These are phyloP conservation scores for Ustilago xerochloae DNA, from an alignment of 1,284 basidiomycete species.

Conservation along the genomic window DNA sequence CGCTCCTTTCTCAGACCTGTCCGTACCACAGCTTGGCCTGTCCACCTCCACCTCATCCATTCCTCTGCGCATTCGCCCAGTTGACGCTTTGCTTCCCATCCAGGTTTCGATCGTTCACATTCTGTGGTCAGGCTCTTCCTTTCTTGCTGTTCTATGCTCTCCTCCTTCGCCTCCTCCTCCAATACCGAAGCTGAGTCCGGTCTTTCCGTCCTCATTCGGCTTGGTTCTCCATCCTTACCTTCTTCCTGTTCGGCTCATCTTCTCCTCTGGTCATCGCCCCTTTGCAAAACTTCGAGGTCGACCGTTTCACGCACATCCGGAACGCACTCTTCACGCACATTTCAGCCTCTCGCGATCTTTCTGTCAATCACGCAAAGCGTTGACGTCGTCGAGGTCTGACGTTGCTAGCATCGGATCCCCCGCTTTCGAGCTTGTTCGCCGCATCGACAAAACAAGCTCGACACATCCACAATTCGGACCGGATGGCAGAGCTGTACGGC, in stretches of 20 bases:
- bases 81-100: neutral
- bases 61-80: neutral
- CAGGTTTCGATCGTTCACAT: neutral
- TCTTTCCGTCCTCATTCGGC: no score
- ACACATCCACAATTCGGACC: no score
- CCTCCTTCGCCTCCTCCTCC: neutral
- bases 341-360: neutral
- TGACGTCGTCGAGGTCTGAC: neutral
- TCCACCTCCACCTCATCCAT: neutral
- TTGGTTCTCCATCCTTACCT: no score
- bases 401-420: neutral
- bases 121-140: neutral
- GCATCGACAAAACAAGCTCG: neutral
- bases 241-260: no score
- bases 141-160: neutral
- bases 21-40: neutral
- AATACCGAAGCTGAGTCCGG: no score
- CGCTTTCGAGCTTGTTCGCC: neutral
- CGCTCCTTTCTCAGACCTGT: neutral
- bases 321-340: no score
- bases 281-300: no score
- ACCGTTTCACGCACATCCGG: no score
- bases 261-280: no score
- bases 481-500: slow-evolving; percentile 15
- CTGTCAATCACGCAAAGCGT: neutral